Percentiles rank a stretch among this genome's conserved stretches.
Conservation (phyloP, 1,284 basidiomycete species). For the Irpex sp. region DNA sequence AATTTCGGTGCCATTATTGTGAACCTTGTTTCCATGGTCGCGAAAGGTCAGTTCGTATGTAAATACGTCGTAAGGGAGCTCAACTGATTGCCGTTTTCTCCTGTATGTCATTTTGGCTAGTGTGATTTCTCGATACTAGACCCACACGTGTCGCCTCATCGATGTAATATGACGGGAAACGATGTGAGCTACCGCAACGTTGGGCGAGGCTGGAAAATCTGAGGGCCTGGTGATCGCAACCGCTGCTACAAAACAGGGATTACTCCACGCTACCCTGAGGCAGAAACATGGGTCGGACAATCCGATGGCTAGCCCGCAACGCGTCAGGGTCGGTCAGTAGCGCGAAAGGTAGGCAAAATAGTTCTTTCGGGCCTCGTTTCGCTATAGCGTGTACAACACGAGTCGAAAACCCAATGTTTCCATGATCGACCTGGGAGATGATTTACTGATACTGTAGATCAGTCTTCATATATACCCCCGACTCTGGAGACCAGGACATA, state of each 20-base stretch:
- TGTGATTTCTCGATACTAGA: neutral
- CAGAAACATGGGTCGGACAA: neutral
- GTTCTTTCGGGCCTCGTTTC: neutral
- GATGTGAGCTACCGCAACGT: neutral
- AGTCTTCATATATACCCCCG: neutral
- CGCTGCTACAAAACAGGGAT: neutral
- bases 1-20: too few relatives aligned
- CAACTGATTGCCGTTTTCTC: neutral
- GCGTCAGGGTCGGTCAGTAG: neutral
- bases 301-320: neutral
- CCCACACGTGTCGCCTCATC: neutral
- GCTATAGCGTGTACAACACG: neutral
- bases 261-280: neutral
- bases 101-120: neutral
- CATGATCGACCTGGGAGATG: neutral
- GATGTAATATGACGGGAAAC: neutral
- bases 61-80: neutral
- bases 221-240: neutral
- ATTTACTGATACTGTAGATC: neutral
- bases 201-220: neutral
- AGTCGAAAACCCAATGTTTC: neutral
- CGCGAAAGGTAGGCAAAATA: neutral
- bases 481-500: neutral
- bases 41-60: neutral
- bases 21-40: too few relatives aligned